A percentile compares a stretch with the other conserved stretches of the same genome.
Evolutionary conservation across 2,329 filamentous ascomycete genomes (phyloP).

Genomic region (Aspergillus calidoustus): DNA sequence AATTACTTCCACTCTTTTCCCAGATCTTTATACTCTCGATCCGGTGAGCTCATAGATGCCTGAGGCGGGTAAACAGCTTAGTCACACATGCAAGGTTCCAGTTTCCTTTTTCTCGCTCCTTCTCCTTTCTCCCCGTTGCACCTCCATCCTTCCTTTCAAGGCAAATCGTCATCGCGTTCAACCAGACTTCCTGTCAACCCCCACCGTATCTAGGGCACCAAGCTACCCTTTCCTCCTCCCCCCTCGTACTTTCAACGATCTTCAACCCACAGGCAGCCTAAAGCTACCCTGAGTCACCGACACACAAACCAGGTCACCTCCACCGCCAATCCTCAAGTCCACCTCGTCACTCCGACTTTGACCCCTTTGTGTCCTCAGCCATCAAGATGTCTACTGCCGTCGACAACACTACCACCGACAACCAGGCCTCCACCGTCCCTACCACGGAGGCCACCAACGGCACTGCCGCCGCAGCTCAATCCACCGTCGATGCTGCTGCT

Average conservation of each 20-base stretch:
- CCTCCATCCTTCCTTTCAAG: constrained; percentile 30
- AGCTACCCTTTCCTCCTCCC: constrained; percentile 72
- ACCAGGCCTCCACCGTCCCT: constrained; percentile 67
- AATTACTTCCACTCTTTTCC: neutral
- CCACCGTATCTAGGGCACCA: constrained; percentile 75
- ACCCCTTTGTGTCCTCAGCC: constrained; percentile 49
- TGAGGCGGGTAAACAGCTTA: constrained; percentile 5
- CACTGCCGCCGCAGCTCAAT: constrained; percentile 71
- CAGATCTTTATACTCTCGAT: neutral
- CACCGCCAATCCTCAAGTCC: constrained; percentile 39
- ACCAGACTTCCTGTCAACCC: constrained; percentile 31
- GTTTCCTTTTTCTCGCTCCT: constrained; percentile 30
- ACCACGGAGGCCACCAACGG: constrained; percentile 63
- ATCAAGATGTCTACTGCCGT: constrained; percentile 79
- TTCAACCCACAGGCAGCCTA: constrained; percentile 44
- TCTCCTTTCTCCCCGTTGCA: constrained; percentile 28
- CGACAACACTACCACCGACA: constrained; percentile 71
- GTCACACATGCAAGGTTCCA: constrained; percentile 18
- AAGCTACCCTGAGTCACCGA: constrained; percentile 69
- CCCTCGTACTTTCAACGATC: constrained; percentile 40
- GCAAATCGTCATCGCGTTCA: constrained; percentile 28
- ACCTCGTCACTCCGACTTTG: constrained; percentile 36
- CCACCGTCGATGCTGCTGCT: constrained; percentile 84
- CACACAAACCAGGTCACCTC: constrained; percentile 32
- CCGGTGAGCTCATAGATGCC: constrained; percentile 9